Evolutionary conservation across 345 rosid genomes (phyloP), one percentile per base, ranked within the genome.

Genomic region (Anastatica hierochuntica): DNA sequence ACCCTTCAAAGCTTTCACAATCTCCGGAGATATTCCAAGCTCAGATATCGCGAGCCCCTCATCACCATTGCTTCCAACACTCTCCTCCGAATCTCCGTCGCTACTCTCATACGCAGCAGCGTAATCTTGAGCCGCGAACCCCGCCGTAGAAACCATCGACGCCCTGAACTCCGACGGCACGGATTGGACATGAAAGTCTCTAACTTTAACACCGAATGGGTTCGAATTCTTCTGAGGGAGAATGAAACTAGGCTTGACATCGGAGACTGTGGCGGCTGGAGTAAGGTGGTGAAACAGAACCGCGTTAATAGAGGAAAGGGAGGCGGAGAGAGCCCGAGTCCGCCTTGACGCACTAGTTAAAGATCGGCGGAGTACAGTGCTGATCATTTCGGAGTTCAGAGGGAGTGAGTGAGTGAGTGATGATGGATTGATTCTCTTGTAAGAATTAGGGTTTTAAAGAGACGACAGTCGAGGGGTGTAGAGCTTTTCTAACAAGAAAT

Each of bases 1-100:
- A 30, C 42, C 49, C 16, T 73, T 80, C 78, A 92, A 64, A 51
- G 97, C 78, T 35, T 80, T 41, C 2, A 92, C 83, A 24, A 92
- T 85, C 74, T 83, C 95, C 12, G 62, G 63, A 47, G 88, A 72
- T 65, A 92, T 85, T 2, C 86, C 85, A 4, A 90, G 79, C 35
- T 69, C 79, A 30, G 85, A 33, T 67, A 59, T 60, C n/a, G 55
- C 72, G 10, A 67, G 85, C 44, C 92, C 92, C 8, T 84, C 97
- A 10, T 45, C 26, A 21, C 31, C 29, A 14, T 6, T 23, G 6
- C 54, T 72, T 45, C 74, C 79, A 2, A 75, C 76, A 18, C 49
- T 64, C 69, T 40, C 62, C 69, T 40, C 62, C 1, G 68, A 13
- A n/a, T 48, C 51, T n/a, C 38, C 38, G n/a, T 35, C 67, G 15